Base-by-base conservation (phyloP, 2,329 filamentous ascomycete genomes). In the Colletotrichum theobromicola region DNA sequence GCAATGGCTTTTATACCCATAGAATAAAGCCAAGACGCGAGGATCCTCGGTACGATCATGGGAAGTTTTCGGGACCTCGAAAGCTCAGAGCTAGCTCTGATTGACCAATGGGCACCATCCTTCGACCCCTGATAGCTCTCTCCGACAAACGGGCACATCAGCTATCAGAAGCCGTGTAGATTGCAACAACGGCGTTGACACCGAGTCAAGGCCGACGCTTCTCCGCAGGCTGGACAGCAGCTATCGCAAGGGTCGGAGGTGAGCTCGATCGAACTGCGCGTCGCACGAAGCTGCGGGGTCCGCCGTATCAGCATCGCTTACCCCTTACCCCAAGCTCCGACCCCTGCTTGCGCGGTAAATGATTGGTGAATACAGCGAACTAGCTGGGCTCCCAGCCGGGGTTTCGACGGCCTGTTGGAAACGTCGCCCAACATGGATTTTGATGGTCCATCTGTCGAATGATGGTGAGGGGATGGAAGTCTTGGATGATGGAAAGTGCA, bases 151-250 rank as follows among this genome's bases (percentile, higher is more conserved):
- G n/a, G 16, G 35, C 21, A 50, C n/a, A 50, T 50, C 42, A 55
- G 58, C 46, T 46, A 37, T 55, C 63, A 28, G 37, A 72, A 21
- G 53, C 37, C 8, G 32, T 24, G 21, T 50, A 35, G 35, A 24
- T 34, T 37, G 37, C 55, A 24, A 60, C 21, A 21, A 53, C 28
- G n/a, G 57, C 30, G 60, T 64, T 21, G 50, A 70, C 21, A 21
- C 71, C 71, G 71, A 73, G 60, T 73, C 46, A 73, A 73, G 15
- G 50, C 71, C 71, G 71, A 73, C 55, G 58, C 60, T 70, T 73
- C 71, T 73, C 67, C 71, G 67, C 67, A 65, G 35, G 26, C 28
- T 53, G 58, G 24, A 32, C 26, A 50, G 26, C 35, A 65, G 57
- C 70, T 70, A 61, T 57, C 34, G 55, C 37, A 32, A 61, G 57